Percentiles rank a stretch among this genome's conserved stretches.
These are phyloP conservation scores for Erythrophleum fordii DNA, from an alignment of 306 rosid genomes.

Conservation along the genomic window DNA sequence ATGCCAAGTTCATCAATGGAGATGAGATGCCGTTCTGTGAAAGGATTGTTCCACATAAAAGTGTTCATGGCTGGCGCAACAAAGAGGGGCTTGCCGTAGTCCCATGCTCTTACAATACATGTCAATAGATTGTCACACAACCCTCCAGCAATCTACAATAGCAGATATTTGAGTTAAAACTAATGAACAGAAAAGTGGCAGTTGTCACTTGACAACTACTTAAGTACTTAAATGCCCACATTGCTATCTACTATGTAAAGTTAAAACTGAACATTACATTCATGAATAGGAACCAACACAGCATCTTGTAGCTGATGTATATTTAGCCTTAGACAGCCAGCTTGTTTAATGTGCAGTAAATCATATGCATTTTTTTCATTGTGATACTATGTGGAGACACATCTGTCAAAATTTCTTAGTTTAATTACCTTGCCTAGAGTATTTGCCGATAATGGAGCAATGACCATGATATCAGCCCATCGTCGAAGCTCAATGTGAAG, in stretches of 20 bases:
- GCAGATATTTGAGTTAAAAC: conserved; percentile 22
- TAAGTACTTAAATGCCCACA: conserved; percentile 13
- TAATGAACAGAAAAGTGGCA: conserved; percentile 8
- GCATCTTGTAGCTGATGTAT: conserved; percentile 1
- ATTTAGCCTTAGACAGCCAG: background rate
- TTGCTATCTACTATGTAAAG: conserved; percentile 15
- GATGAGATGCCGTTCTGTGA: conserved; percentile 66
- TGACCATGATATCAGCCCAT: conserved; percentile 92
- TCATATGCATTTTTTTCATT: conserved; percentile 3
- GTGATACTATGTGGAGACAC: background rate
- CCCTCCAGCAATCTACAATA: conserved; percentile 76
- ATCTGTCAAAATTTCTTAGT: conserved; percentile 19
- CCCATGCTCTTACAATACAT: conserved; percentile 88
- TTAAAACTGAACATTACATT: conserved; percentile 13
- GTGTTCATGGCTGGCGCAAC: conserved; percentile 90
- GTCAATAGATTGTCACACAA: conserved; percentile 82
- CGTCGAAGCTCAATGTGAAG: conserved; percentile 77
- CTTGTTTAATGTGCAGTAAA: background rate
- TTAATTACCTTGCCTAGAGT: conserved; percentile 84
- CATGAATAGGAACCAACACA: background rate
- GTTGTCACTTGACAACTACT: background rate
- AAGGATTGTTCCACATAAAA: conserved; percentile 75
- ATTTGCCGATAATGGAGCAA: conserved; percentile 90
- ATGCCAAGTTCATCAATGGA: conserved; percentile 74
- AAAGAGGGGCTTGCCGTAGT: conserved; percentile 72